phyloP scores from a whole-genome alignment of 129 eudicot species.

The Centrapalus pauciflorus region DNA sequence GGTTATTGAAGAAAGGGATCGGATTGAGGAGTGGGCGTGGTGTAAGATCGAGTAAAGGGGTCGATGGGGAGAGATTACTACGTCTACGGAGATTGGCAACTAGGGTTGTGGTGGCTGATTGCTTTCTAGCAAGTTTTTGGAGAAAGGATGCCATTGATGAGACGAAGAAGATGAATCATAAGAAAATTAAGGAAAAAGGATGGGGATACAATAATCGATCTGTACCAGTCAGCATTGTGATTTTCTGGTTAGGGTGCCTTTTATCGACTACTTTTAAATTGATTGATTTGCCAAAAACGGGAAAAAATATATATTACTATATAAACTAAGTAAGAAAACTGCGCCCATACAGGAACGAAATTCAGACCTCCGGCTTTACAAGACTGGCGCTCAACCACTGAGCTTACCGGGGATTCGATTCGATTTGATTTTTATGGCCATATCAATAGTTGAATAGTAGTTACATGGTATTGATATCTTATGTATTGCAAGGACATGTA shows the following conservation, averaged over 20 bases:
- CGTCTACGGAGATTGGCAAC: slow-evolving; percentile 28
- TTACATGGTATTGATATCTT: too few species aligned
- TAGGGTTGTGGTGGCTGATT: slow-evolving; percentile 31
- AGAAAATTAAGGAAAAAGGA: not conserved
- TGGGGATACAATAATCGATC: too few species aligned
- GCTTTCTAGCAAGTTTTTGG: slow-evolving; percentile 34
- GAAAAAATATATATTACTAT: not conserved
- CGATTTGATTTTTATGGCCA: too few species aligned
- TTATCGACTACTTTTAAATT: not conserved
- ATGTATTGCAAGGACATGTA: too few species aligned
- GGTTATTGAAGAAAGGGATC: slow-evolving; percentile 12
- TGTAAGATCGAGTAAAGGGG: slow-evolving; percentile 18
- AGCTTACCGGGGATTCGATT: too few species aligned
- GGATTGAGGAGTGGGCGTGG: not conserved
- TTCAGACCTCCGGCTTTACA: too few species aligned
- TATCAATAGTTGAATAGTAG: too few species aligned
- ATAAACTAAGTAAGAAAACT: not conserved
- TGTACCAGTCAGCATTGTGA: not conserved
- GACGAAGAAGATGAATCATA: slow-evolving; percentile 16
- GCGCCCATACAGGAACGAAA: too few species aligned
- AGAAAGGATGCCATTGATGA: slow-evolving; percentile 48
- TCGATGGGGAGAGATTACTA: slow-evolving; percentile 19
- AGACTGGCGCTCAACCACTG: too few species aligned
- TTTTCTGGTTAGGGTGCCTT: slow-evolving; percentile 32
- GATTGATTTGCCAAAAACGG: not conserved